phyloP scores from a whole-genome alignment of 208 protist species.

The Trypanosoma mega region DNA sequence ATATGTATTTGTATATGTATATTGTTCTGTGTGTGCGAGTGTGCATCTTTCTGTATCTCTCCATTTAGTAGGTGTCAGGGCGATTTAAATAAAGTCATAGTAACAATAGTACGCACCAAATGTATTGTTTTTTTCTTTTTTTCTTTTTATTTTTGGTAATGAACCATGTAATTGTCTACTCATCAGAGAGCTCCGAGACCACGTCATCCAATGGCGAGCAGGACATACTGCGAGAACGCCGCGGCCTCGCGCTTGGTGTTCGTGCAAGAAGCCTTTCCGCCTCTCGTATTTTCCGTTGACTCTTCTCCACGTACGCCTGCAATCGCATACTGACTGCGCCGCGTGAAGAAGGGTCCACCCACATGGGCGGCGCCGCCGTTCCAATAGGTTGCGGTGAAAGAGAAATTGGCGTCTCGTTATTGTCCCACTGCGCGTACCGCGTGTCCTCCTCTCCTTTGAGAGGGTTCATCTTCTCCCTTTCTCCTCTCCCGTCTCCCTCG shows the following conservation, averaged over 20 bases:
- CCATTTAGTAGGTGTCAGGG: no score
- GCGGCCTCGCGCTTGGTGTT: neutral
- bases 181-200: slow-evolving; percentile 16
- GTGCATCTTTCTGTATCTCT: no score
- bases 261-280: slow-evolving; percentile 43
- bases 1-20: no score
- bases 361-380: slow-evolving; percentile 4
- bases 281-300: slow-evolving; percentile 65
- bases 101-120: slow-evolving; percentile 11
- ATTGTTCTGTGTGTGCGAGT: no score
- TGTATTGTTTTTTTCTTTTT: neutral
- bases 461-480: no score
- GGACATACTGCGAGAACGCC: neutral
- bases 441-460: neutral
- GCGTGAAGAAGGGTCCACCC: slow-evolving; percentile 21
- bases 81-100: no score
- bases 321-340: slow-evolving; percentile 55
- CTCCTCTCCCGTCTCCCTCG: no score
- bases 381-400: neutral
- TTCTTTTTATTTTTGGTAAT: slow-evolving; percentile 12
- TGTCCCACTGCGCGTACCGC: neutral
- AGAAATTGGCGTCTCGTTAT: neutral
- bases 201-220: slow-evolving; percentile 8
- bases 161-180: neutral
- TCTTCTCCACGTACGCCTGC: slow-evolving; percentile 65